Conservation (phyloP, 1,139 yeast genomes). For the Scheffersomyces illinoinensis region DNA sequence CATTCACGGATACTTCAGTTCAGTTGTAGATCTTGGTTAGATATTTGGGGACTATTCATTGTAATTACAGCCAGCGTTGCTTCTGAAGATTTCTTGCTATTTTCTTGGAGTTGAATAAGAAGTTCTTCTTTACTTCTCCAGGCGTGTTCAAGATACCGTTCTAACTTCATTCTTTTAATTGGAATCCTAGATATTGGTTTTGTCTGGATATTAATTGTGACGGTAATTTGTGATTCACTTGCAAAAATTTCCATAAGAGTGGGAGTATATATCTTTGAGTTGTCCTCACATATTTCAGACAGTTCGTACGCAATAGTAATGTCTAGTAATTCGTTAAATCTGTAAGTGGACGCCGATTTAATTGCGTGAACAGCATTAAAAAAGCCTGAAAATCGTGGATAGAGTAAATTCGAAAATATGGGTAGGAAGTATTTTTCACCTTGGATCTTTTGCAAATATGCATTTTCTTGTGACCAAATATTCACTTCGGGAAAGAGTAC, state of each 20-base stretch:
- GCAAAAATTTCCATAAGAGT: slow-evolving; percentile 57
- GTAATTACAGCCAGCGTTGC: neutral
- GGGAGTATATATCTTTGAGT: slow-evolving; percentile 35
- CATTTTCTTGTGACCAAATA: slow-evolving; percentile 51
- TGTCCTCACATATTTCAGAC: neutral
- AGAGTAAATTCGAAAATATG: slow-evolving; percentile 51
- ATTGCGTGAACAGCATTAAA: slow-evolving; percentile 50
- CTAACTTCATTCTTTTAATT: slow-evolving; percentile 50
- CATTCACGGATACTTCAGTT: neutral
- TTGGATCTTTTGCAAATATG: slow-evolving; percentile 49
- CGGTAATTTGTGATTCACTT: slow-evolving; percentile 37
- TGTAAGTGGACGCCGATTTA: slow-evolving; percentile 28
- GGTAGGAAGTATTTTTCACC: slow-evolving; percentile 56
- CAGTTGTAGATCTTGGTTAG: neutral
- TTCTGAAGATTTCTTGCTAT: neutral
- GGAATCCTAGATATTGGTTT: slow-evolving; percentile 53
- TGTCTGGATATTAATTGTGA: slow-evolving; percentile 51
- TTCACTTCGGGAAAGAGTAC: slow-evolving; percentile 75
- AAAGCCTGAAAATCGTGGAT: slow-evolving; percentile 63
- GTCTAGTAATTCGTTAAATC: slow-evolving; percentile 51
- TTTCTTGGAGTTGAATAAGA: neutral
- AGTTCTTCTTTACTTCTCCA: slow-evolving; percentile 70
- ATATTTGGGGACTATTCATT: neutral
- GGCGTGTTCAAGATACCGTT: slow-evolving; percentile 67
- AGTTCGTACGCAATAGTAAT: slow-evolving; percentile 49